Evolutionary conservation across 257 asterid genomes (phyloP), one percentile per base, ranked within the genome.

Genomic region (Ophiorrhiza pumila): DNA sequence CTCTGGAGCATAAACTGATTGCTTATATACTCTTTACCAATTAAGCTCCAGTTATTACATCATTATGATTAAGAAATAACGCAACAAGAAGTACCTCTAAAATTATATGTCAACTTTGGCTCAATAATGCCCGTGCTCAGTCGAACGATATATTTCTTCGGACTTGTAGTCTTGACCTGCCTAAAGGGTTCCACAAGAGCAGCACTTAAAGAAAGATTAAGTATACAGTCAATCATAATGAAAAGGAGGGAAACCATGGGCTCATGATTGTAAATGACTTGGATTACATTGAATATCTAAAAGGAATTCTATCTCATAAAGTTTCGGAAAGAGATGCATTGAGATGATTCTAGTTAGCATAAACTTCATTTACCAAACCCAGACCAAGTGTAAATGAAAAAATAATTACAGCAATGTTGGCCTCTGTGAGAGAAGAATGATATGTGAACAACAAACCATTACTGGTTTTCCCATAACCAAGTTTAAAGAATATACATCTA

Each of bases 121-220:
- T 73, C 56, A 39, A 85, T 73, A 71, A 81, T 25, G 64, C 90
- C 90, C 1, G 71, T 74, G 76, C 83, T 83, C 41, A 87, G 90
- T 32, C 85, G 72, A 34, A 85, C 90, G 46, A 81, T 81, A 34
- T 85, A 85, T 71, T 83, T 83, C 76, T 79, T 85, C 20, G 90
- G 87, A 77, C 80, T 83, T 35, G 90, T 85, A 14, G 90, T 85
- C 80, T 85, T 85, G 63, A 85, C 86, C 90, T 85, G 86, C 32
- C 27, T 69, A 76, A 75, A 57, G 22, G 59, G 39, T 29, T 71
- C 37, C 55, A 58, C 42, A 29, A 32, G 52, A 29, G 35, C 35
- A 23, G 27, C 5, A 5, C 34, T 23, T 8, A 9, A 53, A 25
- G 27, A 0, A 25, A 34, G 11, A 32, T 27, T 31, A 25, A 56